Percentiles rank a stretch among this genome's conserved stretches.
These are phyloP conservation scores for Calocera cornea DNA, from an alignment of 768 basidiomycete genomes.

Conservation along the genomic window DNA sequence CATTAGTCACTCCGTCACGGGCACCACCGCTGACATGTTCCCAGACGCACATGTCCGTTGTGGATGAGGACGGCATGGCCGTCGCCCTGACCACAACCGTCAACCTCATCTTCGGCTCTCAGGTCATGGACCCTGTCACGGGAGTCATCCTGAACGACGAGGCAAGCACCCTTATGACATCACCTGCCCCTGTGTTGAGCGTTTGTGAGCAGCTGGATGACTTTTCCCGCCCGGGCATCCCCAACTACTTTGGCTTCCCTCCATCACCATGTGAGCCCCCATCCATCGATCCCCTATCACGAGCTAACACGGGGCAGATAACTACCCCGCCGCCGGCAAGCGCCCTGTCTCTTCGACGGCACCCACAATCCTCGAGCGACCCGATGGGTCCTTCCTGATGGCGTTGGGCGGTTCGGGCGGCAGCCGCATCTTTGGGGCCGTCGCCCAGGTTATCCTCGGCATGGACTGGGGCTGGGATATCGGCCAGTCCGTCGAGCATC, in stretches of 20 bases:
- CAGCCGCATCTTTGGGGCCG: conserved; percentile 62
- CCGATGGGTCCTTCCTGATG: conserved; percentile 56
- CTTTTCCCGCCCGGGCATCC: conserved; percentile 72
- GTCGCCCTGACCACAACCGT: conserved; percentile 75
- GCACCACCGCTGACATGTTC: conserved; percentile 8
- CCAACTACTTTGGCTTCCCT: conserved; percentile 70
- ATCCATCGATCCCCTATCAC: conserved; percentile 5
- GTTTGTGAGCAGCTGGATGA: conserved; percentile 57
- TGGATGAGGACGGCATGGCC: conserved; percentile 78
- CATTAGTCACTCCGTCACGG: not conserved
- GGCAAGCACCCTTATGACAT: conserved; percentile 23
- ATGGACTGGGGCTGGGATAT: conserved; percentile 69
- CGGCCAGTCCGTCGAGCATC: conserved; percentile 68
- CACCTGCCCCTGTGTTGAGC: not conserved
- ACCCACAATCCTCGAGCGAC: conserved; percentile 67
- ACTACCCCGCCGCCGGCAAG: conserved; percentile 79
- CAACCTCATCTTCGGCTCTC: conserved; percentile 80
- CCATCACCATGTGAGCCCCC: conserved; percentile 70
- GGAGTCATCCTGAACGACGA: conserved; percentile 87
- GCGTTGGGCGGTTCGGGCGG: conserved; percentile 81
- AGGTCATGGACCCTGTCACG: conserved; percentile 72
- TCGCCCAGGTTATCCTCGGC: conserved; percentile 69
- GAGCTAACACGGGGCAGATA: conserved; percentile 36
- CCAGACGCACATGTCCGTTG: conserved; percentile 70
- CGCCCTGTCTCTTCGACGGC: conserved; percentile 77